These are phyloP conservation scores for Cucurbita pepo DNA, from an alignment of 306 rosid species.

Conservation along the genomic window DNA sequence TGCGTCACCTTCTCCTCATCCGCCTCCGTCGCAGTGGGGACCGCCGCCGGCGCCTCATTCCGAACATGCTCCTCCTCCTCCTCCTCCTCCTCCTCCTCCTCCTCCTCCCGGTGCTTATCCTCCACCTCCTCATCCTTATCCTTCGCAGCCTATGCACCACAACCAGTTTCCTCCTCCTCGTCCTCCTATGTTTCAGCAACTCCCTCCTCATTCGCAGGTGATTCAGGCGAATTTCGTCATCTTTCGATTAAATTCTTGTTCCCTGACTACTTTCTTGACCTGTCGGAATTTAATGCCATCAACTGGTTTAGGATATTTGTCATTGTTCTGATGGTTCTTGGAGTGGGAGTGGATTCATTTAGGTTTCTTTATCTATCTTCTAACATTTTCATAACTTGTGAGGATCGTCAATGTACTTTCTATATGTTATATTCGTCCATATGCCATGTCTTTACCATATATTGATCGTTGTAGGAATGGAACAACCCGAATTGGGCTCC, in stretches of 20 bases:
- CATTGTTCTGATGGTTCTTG: not conserved
- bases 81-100: conserved; percentile 11
- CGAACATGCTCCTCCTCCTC: conserved; percentile 11
- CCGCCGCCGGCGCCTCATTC: conserved; percentile 40
- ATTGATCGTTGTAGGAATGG: conserved; percentile 49
- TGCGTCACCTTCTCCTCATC: conserved; percentile 53
- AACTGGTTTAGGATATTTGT: not conserved
- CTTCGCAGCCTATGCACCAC: conserved; percentile 26
- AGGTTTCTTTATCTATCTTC: not conserved
- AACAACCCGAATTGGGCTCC: conserved; percentile 43
- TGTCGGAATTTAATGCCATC: not conserved
- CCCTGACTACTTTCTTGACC: not conserved
- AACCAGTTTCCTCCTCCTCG: conserved; percentile 41
- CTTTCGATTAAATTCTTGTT: not conserved
- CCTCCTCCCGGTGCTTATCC: conserved; percentile 40
- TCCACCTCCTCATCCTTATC: conserved; percentile 31
- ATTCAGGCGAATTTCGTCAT: conserved; percentile 2
- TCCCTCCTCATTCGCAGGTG: conserved; percentile 45
- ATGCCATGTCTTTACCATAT: not conserved
- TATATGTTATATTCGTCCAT: not conserved
- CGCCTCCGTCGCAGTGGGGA: conserved; percentile 55
- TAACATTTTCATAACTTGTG: not conserved
- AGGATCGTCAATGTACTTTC: not conserved
- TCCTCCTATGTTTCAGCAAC: conserved; percentile 28
- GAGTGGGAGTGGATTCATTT: not conserved